A percentile compares a stretch with the other conserved stretches of the same genome.
These are phyloP conservation scores for Apiospora rasikravindrae DNA, from an alignment of 2,329 filamentous ascomycete genomes.

Conservation along the genomic window DNA sequence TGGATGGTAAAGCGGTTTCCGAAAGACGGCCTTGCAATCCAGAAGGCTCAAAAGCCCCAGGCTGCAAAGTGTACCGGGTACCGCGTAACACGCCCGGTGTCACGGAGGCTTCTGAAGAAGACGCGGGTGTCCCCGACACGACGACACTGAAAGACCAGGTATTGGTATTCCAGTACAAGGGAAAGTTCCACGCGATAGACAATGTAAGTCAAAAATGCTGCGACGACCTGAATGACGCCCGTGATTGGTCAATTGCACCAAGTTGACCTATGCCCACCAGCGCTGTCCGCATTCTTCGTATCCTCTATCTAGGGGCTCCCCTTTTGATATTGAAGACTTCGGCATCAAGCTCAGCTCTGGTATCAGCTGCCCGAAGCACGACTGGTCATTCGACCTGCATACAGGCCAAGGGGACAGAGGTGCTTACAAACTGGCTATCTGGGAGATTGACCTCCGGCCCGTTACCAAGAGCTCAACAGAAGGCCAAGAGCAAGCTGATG, in stretches of 20 bases:
- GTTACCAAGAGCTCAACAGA: conserved; percentile 11
- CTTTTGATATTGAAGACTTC: conserved; percentile 77
- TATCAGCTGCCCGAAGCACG: conserved; percentile 70
- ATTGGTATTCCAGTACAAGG: conserved; percentile 67
- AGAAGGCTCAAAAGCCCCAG: conserved; percentile 42
- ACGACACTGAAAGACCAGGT: conserved; percentile 61
- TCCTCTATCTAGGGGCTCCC: conserved; percentile 64
- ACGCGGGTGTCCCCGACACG: conserved; percentile 28
- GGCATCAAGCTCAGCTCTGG: conserved; percentile 67
- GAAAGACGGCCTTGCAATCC: conserved; percentile 42
- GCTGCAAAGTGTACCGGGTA: conserved; percentile 66
- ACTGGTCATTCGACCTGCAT: conserved; percentile 73
- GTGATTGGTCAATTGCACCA: not conserved
- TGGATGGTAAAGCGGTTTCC: conserved; percentile 45
- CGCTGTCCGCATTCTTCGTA: conserved; percentile 72
- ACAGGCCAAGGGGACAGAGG: conserved; percentile 67
- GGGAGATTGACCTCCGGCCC: conserved; percentile 64
- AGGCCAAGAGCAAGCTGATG: conserved; percentile 3
- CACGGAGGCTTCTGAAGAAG: conserved; percentile 41
- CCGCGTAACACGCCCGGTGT: conserved; percentile 45
- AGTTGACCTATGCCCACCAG: conserved; percentile 41
- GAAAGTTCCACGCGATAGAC: conserved; percentile 70
- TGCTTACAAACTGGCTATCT: conserved; percentile 64
- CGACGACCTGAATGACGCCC: not conserved
- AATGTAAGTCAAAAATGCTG: conserved; percentile 56